Percentiles rank a stretch among this genome's conserved stretches.
Conservation (phyloP, 495 filamentous ascomycete genomes). For the Daldinia bambusicola region DNA sequence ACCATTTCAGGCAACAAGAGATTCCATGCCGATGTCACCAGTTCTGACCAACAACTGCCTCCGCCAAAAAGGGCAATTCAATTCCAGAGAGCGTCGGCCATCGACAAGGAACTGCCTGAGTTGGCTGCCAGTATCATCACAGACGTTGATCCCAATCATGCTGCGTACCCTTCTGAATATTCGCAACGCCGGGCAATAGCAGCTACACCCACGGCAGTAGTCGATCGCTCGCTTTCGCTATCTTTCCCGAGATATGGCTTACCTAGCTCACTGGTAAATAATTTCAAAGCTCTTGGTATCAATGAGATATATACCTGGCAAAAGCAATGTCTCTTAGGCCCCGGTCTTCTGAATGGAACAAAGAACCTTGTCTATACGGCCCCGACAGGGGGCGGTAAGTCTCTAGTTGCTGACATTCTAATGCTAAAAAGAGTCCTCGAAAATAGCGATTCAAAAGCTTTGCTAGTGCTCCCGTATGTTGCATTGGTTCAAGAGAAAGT, state of each 20-base stretch:
- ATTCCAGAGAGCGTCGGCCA: slow-evolving; percentile 38
- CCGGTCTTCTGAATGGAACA: slow-evolving; percentile 71
- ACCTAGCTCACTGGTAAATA: slow-evolving; percentile 67
- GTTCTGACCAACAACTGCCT: slow-evolving; percentile 23
- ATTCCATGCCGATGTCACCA: slow-evolving; percentile 17
- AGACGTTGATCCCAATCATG: slow-evolving; percentile 17
- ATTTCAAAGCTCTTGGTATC: slow-evolving; percentile 73
- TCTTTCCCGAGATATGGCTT: slow-evolving; percentile 73
- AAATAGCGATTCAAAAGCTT: slow-evolving; percentile 71
- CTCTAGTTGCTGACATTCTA: slow-evolving; percentile 78
- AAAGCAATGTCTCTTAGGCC: slow-evolving; percentile 76
- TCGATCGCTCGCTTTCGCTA: slow-evolving; percentile 70
- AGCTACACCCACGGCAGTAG: slow-evolving; percentile 61
- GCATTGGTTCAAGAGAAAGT: slow-evolving; percentile 86
- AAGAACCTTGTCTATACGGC: slow-evolving; percentile 83
- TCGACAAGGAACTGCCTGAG: slow-evolving; percentile 36
- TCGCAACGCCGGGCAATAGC: slow-evolving; percentile 56
- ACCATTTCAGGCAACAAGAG: slow-evolving; percentile 42
- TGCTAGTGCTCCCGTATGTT: slow-evolving; percentile 84
- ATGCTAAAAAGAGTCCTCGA: slow-evolving; percentile 78
- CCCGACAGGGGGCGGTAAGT: slow-evolving; percentile 87
- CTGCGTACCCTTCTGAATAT: slow-evolving; percentile 53
- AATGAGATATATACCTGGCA: slow-evolving; percentile 83
- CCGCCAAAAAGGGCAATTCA: slow-evolving; percentile 34
- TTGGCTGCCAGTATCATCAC: slow-evolving; percentile 53